These are phyloP conservation scores for Rubia balearica DNA, from an alignment of 305 asterid species.

Conservation along the genomic window DNA sequence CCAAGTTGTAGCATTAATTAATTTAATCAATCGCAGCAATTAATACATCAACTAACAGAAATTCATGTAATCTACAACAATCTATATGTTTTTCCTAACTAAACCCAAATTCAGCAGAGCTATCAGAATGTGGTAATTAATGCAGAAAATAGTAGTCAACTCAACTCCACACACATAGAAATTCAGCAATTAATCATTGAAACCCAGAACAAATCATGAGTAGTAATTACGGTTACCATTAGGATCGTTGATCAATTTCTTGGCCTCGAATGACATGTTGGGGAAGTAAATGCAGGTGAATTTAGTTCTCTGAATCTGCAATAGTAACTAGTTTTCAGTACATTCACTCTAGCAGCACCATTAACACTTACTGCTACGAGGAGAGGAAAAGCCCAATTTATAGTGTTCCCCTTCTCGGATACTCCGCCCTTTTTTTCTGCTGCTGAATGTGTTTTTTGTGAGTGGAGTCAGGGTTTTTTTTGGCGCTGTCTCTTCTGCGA, in stretches of 20 bases:
- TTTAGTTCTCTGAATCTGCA: background rate
- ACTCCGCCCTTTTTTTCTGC: background rate
- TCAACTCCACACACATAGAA: background rate
- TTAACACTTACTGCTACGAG: background rate
- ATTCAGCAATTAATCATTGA: background rate
- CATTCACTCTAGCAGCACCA: background rate
- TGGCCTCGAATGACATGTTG: constrained; percentile 60
- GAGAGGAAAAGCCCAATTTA: background rate
- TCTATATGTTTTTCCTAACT: background rate
- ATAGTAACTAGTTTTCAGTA: background rate
- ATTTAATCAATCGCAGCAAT: no score
- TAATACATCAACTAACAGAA: background rate
- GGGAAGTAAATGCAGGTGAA: constrained; percentile 1
- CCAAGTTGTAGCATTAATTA: no score
- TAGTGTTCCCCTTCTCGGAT: background rate
- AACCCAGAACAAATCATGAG: constrained; percentile 5
- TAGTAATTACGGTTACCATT: constrained; percentile 38
- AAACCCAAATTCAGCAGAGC: background rate
- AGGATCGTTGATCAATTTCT: constrained; percentile 92
- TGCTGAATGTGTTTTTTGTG: background rate
- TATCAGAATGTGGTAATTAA: background rate
- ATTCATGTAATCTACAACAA: background rate
- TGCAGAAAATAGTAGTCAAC: background rate
- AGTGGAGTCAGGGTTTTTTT: background rate
- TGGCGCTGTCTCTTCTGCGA: constrained; percentile 2